Conservation (phyloP, 2,329 filamentous ascomycete genomes). For the Calonectria leucothoes region DNA sequence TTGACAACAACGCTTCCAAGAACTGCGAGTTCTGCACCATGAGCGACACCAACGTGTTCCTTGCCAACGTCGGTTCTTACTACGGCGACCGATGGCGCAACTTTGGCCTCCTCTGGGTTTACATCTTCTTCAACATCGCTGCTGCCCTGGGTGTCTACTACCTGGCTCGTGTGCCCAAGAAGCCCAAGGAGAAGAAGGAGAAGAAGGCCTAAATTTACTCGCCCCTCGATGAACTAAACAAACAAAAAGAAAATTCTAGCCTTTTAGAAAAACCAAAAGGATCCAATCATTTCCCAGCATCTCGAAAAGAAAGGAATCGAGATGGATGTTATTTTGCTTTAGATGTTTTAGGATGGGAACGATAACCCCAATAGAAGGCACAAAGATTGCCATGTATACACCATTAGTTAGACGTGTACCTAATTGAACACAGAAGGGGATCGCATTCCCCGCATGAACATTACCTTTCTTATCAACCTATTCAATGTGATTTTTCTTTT, state of each 20-base stretch:
- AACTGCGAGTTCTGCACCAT: slow-evolving; percentile 70
- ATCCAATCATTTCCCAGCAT: slow-evolving; percentile 3
- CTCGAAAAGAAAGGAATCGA: background rate
- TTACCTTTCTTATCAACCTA: background rate
- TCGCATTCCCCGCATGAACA: slow-evolving; percentile 3
- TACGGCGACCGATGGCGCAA: slow-evolving; percentile 76
- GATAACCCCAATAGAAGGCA: slow-evolving; percentile 16
- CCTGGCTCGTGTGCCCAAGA: slow-evolving; percentile 62
- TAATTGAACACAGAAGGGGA: slow-evolving; percentile 20
- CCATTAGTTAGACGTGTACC: slow-evolving; percentile 15
- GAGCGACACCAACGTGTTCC: slow-evolving; percentile 62
- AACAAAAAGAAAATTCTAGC: background rate
- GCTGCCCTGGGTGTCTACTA: slow-evolving; percentile 69
- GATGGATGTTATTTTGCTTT: slow-evolving; percentile 11
- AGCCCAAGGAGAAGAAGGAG: slow-evolving; percentile 49
- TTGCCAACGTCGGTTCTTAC: slow-evolving; percentile 60
- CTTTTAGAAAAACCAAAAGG: background rate
- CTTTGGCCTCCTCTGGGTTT: slow-evolving; percentile 72
- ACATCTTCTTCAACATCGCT: slow-evolving; percentile 68
- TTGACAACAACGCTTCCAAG: slow-evolving; percentile 58
- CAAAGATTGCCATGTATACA: slow-evolving; percentile 17
- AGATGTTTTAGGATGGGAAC: slow-evolving; percentile 14
- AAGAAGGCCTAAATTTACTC: slow-evolving; percentile 27
- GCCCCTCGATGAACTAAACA: background rate
- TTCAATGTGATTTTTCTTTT: background rate